Evolutionary conservation across 2,329 filamentous ascomycete genomes (phyloP).

Genomic region (Penicillium sp.): DNA sequence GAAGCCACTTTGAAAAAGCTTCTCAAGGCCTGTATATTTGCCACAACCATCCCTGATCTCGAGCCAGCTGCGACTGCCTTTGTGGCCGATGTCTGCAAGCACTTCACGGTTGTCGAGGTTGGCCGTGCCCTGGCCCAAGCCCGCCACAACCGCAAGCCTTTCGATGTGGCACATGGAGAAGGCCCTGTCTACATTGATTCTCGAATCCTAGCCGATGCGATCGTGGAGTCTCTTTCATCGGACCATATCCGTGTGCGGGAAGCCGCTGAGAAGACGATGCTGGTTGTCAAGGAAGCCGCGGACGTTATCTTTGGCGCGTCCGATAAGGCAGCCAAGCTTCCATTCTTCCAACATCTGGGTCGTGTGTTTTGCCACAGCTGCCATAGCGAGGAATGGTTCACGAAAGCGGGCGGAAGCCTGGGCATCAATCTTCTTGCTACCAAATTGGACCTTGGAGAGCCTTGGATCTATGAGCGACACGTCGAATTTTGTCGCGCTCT

Average conservation of each 20-base stretch:
- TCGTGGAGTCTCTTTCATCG: constrained; percentile 83
- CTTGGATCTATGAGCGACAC: constrained; percentile 77
- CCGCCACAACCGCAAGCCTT: constrained; percentile 70
- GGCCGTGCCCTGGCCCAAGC: constrained; percentile 75
- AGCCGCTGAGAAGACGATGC: constrained; percentile 71
- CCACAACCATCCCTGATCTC: constrained; percentile 75
- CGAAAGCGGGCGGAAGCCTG: constrained; percentile 84
- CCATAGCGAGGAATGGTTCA: constrained; percentile 98
- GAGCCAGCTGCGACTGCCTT: constrained; percentile 70
- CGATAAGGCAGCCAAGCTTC: constrained; percentile 65
- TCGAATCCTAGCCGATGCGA: constrained; percentile 78
- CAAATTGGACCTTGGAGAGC: constrained; percentile 74
- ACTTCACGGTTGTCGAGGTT: constrained; percentile 86
- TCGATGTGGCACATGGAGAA: constrained; percentile 80
- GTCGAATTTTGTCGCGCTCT: constrained; percentile 85
- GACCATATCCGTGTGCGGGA: constrained; percentile 76
- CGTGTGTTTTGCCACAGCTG: constrained; percentile 89
- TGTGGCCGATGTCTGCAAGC: constrained; percentile 73
- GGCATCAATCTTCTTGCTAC: constrained; percentile 86
- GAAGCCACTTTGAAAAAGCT: constrained; percentile 78
- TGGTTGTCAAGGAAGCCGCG: constrained; percentile 70
- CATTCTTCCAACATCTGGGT: constrained; percentile 78
- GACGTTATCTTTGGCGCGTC: constrained; percentile 72
- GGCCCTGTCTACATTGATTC: constrained; percentile 82
- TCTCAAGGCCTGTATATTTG: constrained; percentile 81